Percentiles rank a stretch among this genome's conserved stretches.
Conservation (phyloP, 2,329 filamentous ascomycete species). For the Penicillium digitatum region DNA sequence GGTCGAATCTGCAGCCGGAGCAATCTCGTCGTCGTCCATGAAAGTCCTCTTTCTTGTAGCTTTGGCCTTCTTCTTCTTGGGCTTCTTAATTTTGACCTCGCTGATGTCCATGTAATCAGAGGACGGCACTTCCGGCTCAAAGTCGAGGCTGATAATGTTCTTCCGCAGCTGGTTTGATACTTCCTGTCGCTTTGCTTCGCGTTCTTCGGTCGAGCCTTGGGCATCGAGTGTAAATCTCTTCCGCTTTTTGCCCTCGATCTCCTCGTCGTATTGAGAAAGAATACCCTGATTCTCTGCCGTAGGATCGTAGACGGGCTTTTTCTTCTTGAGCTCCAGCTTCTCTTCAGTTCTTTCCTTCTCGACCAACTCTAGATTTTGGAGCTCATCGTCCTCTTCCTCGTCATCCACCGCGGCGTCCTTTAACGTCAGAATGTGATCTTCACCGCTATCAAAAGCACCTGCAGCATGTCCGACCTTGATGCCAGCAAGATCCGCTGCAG, state of each 20-base stretch:
- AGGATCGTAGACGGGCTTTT: conserved; percentile 82
- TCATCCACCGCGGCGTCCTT: conserved; percentile 85
- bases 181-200: conserved; percentile 53
- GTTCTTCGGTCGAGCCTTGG: conserved; percentile 63
- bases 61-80: conserved; percentile 80
- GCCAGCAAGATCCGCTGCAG: conserved; percentile 78
- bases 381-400: conserved; percentile 83
- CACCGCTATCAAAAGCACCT: conserved; percentile 69
- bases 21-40: conserved; percentile 58
- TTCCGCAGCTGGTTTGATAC: conserved; percentile 59
- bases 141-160: conserved; percentile 72
- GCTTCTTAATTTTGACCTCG: conserved; percentile 89
- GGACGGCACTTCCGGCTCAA: conserved; percentile 60
- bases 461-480: conserved; percentile 89
- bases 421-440: conserved; percentile 88
- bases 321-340: conserved; percentile 81
- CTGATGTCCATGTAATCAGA: conserved; percentile 88
- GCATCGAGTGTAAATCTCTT: conserved; percentile 85
- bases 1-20: conserved; percentile 37
- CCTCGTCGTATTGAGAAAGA: conserved; percentile 90
- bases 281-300: conserved; percentile 66
- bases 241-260: conserved; percentile 82
- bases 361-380: conserved; percentile 49
- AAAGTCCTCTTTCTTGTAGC: conserved; percentile 63
- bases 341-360: conserved; percentile 52